Evolutionary conservation across 2,329 filamentous ascomycete species (phyloP).

Genomic region (Cryphonectria nitschkei): DNA sequence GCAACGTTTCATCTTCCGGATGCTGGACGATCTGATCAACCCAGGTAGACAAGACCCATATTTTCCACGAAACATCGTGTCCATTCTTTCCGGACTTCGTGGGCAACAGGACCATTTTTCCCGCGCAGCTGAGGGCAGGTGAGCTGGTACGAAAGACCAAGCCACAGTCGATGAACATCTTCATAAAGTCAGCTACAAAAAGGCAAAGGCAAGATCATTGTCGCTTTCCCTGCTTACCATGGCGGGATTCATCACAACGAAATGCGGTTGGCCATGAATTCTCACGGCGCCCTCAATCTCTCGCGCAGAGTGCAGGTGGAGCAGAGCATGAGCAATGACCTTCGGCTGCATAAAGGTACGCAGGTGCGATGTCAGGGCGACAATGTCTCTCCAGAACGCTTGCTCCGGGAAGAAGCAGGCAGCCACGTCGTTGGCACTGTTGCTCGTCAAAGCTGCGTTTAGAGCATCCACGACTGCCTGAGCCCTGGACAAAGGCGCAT

Average conservation of each 20-base stretch:
- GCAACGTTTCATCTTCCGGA: constrained; percentile 37
- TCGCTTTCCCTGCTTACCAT: too few species aligned
- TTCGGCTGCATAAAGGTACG: not conserved
- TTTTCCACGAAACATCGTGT: constrained; percentile 33
- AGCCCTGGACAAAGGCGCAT: constrained; percentile 21
- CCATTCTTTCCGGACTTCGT: too few species aligned
- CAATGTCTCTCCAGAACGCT: constrained; percentile 42
- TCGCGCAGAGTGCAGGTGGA: too few species aligned
- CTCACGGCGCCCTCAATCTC: too few species aligned
- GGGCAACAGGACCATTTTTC: constrained; percentile 18
- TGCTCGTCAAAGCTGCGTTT: constrained; percentile 31
- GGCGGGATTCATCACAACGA: too few species aligned
- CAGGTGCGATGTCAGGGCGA: constrained; percentile 34
- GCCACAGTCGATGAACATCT: constrained; percentile 39
- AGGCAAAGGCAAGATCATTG: too few species aligned
- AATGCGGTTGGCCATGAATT: too few species aligned
- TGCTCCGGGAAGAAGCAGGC: constrained; percentile 38
- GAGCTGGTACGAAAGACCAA: constrained; percentile 39
- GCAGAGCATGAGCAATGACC: not conserved
- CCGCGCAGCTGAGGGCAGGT: constrained; percentile 38
- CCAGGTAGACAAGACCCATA: constrained; percentile 40
- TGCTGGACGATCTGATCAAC: constrained; percentile 33
- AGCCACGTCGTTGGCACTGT: constrained; percentile 33
- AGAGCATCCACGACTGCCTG: constrained; percentile 28
- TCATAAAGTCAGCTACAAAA: not conserved